Evolutionary conservation across 371 early-diverging fungal genomes (phyloP), one percentile per base, ranked within the genome.

Genomic region (Umbelopsis sp.): DNA sequence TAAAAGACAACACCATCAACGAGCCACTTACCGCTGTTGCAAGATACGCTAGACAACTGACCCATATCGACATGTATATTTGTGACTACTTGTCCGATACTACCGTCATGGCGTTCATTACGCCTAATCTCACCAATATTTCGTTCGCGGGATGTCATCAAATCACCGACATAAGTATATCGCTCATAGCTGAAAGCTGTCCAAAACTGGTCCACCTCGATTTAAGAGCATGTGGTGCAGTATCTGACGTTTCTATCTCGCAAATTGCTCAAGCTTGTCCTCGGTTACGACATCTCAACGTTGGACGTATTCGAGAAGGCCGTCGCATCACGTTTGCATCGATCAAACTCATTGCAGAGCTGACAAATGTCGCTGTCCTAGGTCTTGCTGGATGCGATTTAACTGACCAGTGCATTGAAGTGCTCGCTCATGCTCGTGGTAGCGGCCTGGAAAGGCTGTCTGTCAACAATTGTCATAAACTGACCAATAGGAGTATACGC

Each of bases 351-450:
- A 76, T 88, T 72, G 88, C 88, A 0, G 73, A 77, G 69, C 71
- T 82, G 44, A 86, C 86, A 0, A 63, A 81, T 18, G 77, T 86
- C 3, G 74, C 80, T 3, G 87, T 87, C 0, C 65, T 88, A 11
- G 88, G 88, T 0, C 65, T 88, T 24, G 88, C 87, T 18, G 88
- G 88, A 0, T 88, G 87, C 63, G 83, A 82, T 37, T 80, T 88
- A 69, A 79, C 78, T 0, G 88, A 88, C 50, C 84, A 85, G 16
- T 83, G 84, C 44, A 77, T 88, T 69, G 68, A 83, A n/a, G 68
- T 78, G 41, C 69, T 88, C 45, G 87, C 88, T 2, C 70, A 77
- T n/a, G 74, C 75, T 63, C 76, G 86, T 16, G 75, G 80, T 16
- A 68, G 63, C 2, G 78, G 70, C 0, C 72, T 88, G 22, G 86